Base-by-base conservation (phyloP, 441 rosid species). In the Jatropha multifida region DNA sequence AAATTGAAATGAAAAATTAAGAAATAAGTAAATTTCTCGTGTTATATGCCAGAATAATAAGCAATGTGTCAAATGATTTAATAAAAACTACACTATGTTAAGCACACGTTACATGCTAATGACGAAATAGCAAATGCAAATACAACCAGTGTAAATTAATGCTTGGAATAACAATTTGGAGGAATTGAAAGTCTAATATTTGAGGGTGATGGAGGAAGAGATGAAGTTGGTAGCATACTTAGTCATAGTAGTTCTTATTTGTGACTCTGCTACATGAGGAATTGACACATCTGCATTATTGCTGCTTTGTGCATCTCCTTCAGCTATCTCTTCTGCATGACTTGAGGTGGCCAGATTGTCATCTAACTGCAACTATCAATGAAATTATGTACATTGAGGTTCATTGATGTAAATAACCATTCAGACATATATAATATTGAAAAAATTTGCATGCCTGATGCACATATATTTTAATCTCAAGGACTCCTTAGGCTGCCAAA, bases 171-270 rank as follows among this genome's bases (percentile, higher is more conserved):
- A 60, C 62, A 26, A 60, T 60, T 63, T 17, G n/a, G 23, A 11
- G 38, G 40, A 56, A 55, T 38, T 38, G n/a, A 13, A 64, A 61
- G 42, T 32, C 13, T n/a, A 3, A 32, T 27, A 61, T 32, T 11
- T 40, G 62, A 46, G 37, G 49, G 58, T 8, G 51, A 63, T 7
- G 5, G n/a, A 65, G 17, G 51, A 17, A 54, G 14, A 68, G 23
- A 6, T 23, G 70, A 76, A 55, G 62, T 20, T 72, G 46, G 49
- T 23, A 49, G 61, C 75, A 60, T 80, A 91, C 95, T 88, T 82
- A 65, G 44, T 80, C 64, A 40, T 32, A 23, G 23, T 23, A 23
- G 23, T 23, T 23, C 23, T 23, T 23, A 23, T 23, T 23, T 23
- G 23, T 23, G 23, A 23, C 23, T 23, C 23, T 23, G 68, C 71